Conservation (phyloP, 441 rosid genomes). For the Aquilaria agallochum region DNA sequence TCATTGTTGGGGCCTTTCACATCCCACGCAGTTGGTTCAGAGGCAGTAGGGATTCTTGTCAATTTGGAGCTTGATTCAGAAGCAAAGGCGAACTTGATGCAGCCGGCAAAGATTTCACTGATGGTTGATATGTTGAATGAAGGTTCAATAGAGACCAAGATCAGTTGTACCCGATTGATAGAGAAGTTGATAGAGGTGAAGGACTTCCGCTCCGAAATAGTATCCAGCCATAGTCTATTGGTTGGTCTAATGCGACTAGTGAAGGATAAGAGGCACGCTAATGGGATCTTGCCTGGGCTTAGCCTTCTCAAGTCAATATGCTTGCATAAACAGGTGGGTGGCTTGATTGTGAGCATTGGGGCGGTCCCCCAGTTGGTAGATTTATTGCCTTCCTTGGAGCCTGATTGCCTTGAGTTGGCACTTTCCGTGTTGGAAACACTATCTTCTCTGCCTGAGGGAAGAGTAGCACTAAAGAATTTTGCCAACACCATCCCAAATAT, state of each 20-base stretch:
- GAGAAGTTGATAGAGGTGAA: constrained; percentile 45
- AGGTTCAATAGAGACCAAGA: constrained; percentile 53
- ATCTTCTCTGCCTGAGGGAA: constrained; percentile 40
- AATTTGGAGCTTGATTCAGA: constrained; percentile 49
- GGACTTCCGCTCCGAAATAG: constrained; percentile 47
- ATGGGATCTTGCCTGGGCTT: constrained; percentile 45
- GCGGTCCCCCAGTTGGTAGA: constrained; percentile 49
- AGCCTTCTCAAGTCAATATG: constrained; percentile 47
- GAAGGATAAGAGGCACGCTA: constrained; percentile 41
- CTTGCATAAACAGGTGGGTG: constrained; percentile 39
- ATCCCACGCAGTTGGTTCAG: constrained; percentile 62
- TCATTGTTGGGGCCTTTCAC: constrained; percentile 53
- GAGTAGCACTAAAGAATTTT: constrained; percentile 44
- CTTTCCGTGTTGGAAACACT: constrained; percentile 47
- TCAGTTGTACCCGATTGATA: constrained; percentile 46
- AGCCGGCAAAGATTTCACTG: constrained; percentile 50
- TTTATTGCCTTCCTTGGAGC: constrained; percentile 41
- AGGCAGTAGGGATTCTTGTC: constrained; percentile 49
- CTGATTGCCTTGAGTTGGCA: constrained; percentile 46
- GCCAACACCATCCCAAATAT: constrained; percentile 37
- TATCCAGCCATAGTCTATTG: constrained; percentile 51
- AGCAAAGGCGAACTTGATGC: constrained; percentile 43
- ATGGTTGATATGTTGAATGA: constrained; percentile 61
- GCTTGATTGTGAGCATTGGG: constrained; percentile 47
- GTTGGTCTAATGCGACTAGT: constrained; percentile 57